Evolutionary conservation across 257 asterid species (phyloP), one percentile per base, ranked within the genome.

Genomic region (Vinca minor): DNA sequence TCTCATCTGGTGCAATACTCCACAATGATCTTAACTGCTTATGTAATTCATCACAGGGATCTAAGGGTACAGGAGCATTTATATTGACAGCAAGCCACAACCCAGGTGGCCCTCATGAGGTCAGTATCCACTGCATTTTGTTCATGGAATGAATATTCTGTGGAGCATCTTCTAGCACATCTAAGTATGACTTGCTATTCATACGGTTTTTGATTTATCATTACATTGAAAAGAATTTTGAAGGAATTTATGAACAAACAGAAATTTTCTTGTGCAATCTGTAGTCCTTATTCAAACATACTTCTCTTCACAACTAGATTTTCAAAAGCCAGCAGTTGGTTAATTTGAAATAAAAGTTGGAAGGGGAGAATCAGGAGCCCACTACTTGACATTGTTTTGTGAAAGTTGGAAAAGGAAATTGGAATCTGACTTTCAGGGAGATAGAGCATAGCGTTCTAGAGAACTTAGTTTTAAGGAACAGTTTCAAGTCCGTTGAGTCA

Each of bases 81-180:
- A 92, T 92, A 55, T 88, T 92, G 74, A 92, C 96, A 59, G 98
- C 98, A 68, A 92, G 96, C 79, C 98, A 92, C 85, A 92, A 92
- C 77, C 98, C 98, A 58, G 98, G 96, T 52, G 98, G 98, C 6
- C 98, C 98, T 5, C 31, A 77, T 81, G 96, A 92, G 98, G 98
- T 92, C 53, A 70, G 63, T 62, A 23, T 31, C 59, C 26, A 52
- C 78, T 62, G 46, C 57, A 8, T 60, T 71, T 67, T 53, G 57
- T 70, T 34, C 35, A 38, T 65, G 38, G 17, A 18, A 59, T 38
- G 14, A 8, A 65, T 67, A 34, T 23, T 47, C 8, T 23, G 18
- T 14, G 25, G 11, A 48, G 53, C 60, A 59, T 48, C 42, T 49
- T 5, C 8, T 18, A 14, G 46, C 18, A 38, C 31, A 42, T 47